These are phyloP conservation scores for Prunus yedoensis DNA, from an alignment of 331 rosid genomes.

Conservation along the genomic window DNA sequence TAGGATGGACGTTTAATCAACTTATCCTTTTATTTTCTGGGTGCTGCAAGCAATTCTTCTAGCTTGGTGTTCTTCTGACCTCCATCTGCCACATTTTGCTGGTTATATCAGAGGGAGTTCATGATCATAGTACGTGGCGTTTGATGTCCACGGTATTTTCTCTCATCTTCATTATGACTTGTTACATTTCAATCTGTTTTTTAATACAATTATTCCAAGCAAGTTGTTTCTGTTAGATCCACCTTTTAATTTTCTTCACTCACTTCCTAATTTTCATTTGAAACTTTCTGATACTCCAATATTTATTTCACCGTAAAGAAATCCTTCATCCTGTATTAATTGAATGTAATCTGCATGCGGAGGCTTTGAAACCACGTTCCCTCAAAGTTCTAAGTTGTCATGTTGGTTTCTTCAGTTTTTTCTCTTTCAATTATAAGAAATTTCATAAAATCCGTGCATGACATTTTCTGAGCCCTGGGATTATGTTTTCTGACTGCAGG, in stretches of 20 bases:
- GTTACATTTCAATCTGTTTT: not conserved
- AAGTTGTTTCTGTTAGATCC: not conserved
- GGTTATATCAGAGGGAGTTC: slow-evolving; percentile 87
- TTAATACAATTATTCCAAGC: not conserved
- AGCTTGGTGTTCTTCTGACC: slow-evolving; percentile 70
- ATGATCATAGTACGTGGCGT: slow-evolving; percentile 73
- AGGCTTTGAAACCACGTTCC: no score
- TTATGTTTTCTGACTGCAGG: slow-evolving; percentile 42
- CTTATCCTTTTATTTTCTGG: slow-evolving; percentile 30
- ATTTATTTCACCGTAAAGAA: no score
- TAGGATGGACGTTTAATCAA: slow-evolving; percentile 25
- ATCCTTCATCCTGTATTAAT: no score
- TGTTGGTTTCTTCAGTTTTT: no score
- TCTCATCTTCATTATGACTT: not conserved
- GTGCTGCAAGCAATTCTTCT: slow-evolving; percentile 64
- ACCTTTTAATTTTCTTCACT: not conserved
- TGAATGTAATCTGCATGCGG: no score
- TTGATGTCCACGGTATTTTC: slow-evolving; percentile 64
- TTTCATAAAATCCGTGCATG: not conserved
- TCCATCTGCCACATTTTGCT: slow-evolving; percentile 66
- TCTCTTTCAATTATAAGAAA: not conserved
- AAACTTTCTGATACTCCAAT: no score
- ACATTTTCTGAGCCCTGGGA: not conserved
- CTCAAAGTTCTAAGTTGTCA: no score
- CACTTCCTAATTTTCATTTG: no score